A percentile compares a stretch with the other conserved stretches of the same genome.
phyloP scores from a whole-genome alignment of 768 basidiomycete species.

The Rhodotorula kratochvilovae region DNA sequence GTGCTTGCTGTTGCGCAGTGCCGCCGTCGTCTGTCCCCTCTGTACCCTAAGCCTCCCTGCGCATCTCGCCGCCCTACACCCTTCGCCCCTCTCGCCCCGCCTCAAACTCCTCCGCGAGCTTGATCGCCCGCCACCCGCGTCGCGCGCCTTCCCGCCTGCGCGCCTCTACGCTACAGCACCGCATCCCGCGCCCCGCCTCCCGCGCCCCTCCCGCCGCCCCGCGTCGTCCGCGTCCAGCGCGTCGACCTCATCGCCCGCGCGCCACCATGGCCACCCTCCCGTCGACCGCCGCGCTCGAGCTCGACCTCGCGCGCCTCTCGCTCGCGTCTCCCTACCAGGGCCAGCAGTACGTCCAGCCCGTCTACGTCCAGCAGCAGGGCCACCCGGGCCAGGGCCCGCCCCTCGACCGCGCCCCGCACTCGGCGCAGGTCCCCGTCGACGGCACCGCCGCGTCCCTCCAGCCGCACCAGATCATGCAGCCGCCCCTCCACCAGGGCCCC shows the following conservation, averaged over 20 bases:
- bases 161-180: neutral
- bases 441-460: constrained; percentile 1
- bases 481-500: constrained; percentile 27
- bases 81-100: neutral
- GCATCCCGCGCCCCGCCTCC: too few relatives aligned
- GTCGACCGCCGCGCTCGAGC: constrained; percentile 4
- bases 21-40: neutral
- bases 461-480: constrained; percentile 37
- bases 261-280: neutral
- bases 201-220: neutral
- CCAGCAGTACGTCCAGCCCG: neutral
- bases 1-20: neutral
- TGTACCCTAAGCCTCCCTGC: neutral
- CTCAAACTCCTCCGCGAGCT: neutral
- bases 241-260: too few relatives aligned
- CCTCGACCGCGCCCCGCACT: neutral
- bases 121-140: neutral
- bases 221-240: too few relatives aligned
- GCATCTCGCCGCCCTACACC: neutral
- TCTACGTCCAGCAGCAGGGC: neutral
- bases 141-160: neutral
- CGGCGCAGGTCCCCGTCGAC: neutral
- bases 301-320: constrained; percentile 13
- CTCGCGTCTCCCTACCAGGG: constrained; percentile 2
- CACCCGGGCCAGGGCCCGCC: neutral